Base-by-base conservation (phyloP, 2,329 filamentous ascomycete genomes). In the Lasiodiplodia citricola region DNA sequence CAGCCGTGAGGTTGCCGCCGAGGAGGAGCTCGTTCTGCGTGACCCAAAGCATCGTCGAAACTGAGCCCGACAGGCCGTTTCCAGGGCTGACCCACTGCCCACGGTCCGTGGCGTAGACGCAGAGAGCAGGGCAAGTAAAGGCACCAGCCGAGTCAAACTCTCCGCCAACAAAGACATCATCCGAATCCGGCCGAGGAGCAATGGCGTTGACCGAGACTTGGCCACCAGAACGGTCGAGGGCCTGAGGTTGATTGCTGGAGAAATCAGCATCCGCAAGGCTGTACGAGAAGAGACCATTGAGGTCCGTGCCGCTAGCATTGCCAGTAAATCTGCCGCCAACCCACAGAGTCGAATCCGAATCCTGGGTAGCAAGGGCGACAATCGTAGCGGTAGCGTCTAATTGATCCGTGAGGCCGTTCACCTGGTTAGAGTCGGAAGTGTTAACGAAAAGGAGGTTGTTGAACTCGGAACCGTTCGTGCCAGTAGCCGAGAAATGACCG, bases 381-480 rank as follows among this genome's bases (percentile, higher is more conserved):
- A 98, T 91, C 0, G 89, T 91, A 0, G 95, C 96, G 73, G 91
- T 89, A 6, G 86, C 82, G 14, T 91, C 87, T 56, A 97, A 80
- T 14, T 87, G 88, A 1, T 86, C 82, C 2, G 87, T 86, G 62
- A 97, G 83, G 11, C 95, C 95, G 31, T 86, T 90, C 18, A 96
- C 84, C 3, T 84, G 83, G 73, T 91, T 83, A 28, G 84, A 84
- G 70, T 92, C 84, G n/a, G 88, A 87, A 54, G 91, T 90, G 78
- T 97, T 92, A 70, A 98, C 88, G 71, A 99, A 87, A 47, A 91
- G 84, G 18, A 99, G 83, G 74, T 97, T 98, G 72, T 93, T 85
- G 70, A 97, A 85, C 5, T 86, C 85, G 3, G 90, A 89, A 25
- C 90, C 92, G 72, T 94, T 87, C 8, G 86, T 86, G 16, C 87